Percentiles rank a stretch among this genome's conserved stretches.
phyloP scores from a whole-genome alignment of 805 yeast species.

The Ogataea polymorpha region DNA sequence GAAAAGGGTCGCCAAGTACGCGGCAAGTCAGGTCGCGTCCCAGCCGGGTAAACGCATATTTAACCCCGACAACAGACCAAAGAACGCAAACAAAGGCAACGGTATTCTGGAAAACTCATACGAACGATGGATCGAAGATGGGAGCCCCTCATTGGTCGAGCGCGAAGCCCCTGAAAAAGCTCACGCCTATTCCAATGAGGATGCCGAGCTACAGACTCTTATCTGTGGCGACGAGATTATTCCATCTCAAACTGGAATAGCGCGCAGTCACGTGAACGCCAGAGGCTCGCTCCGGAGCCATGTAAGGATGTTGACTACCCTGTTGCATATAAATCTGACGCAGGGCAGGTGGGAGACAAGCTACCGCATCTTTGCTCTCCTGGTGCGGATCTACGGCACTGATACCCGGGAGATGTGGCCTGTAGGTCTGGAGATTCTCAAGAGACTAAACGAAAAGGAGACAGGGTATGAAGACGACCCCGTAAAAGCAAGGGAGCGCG shows the following conservation, averaged over 20 bases:
- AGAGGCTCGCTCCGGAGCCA: slow-evolving; percentile 15
- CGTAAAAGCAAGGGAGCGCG: slow-evolving; percentile 1
- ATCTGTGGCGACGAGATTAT: slow-evolving; percentile 15
- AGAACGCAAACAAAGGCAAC: slow-evolving; percentile 14
- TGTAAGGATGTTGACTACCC: slow-evolving; percentile 34
- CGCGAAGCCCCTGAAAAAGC: neutral
- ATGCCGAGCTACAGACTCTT: slow-evolving; percentile 6
- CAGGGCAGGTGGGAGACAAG: slow-evolving; percentile 54
- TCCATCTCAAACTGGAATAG: slow-evolving; percentile 8
- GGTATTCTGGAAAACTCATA: slow-evolving; percentile 18
- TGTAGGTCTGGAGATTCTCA: slow-evolving; percentile 54
- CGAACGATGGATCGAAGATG: slow-evolving; percentile 22
- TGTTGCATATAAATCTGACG: slow-evolving; percentile 49
- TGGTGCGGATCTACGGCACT: slow-evolving; percentile 45
- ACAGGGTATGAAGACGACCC: slow-evolving; percentile 1
- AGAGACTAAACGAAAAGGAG: slow-evolving; percentile 25
- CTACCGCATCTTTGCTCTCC: slow-evolving; percentile 46
- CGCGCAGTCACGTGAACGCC: slow-evolving; percentile 16
- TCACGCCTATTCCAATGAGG: neutral
- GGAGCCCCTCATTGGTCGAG: slow-evolving; percentile 5
- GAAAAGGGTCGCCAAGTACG: slow-evolving; percentile 6
- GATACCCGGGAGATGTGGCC: slow-evolving; percentile 65
- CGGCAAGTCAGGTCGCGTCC: slow-evolving; percentile 1
- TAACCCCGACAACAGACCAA: slow-evolving; percentile 12
- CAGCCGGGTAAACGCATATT: neutral